Evolutionary conservation across 495 filamentous ascomycete species (phyloP), one percentile per base, ranked within the genome.

Genomic region (Penicillium flavigenum): DNA sequence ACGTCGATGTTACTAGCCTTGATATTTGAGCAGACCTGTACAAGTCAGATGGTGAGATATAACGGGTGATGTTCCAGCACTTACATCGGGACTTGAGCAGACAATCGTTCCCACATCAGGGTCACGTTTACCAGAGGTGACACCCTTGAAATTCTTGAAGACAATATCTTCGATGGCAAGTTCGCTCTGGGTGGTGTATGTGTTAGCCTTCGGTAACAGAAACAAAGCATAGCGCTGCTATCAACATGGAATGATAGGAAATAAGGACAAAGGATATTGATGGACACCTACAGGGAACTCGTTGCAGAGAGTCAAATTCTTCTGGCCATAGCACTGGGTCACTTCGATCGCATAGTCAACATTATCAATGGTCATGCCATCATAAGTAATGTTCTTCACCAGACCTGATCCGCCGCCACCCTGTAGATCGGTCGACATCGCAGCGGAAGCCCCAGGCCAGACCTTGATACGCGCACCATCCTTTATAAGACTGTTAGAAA

Each of bases 381-480:
- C 75, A 61, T 83, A 86, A 20, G 80, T 84, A 58, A 86, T 75
- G 62, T 83, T 82, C 43, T 72, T 72, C 34, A 85, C 82, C 36
- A 63, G 65, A 36, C 84, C 84, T 2, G 64, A 68, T 17, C 84
- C 84, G 12, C 84, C 84, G 20, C 84, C 84, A 26, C 83, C 84
- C 65, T 86, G 82, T 2, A 87, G 76, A 54, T 85, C 82, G 20
- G 75, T 78, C 6, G 76, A 81, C 22, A 83, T 62, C 1, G 68
- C 77, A 17, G 76, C 76, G 16, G 76, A 64, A 19, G 73, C 65
- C 43, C 83, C 83, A 2, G 85, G 83, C 85, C 85, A 88, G 61
- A 86, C 84, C 72, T 89, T 88, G 72, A 88, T 88, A 42, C 86
- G 84, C 9, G 85, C 86, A 47, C 86, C 85, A 59, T 88, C 80